phyloP scores from a whole-genome alignment of 768 basidiomycete species.

The Kwoniella sp. region DNA sequence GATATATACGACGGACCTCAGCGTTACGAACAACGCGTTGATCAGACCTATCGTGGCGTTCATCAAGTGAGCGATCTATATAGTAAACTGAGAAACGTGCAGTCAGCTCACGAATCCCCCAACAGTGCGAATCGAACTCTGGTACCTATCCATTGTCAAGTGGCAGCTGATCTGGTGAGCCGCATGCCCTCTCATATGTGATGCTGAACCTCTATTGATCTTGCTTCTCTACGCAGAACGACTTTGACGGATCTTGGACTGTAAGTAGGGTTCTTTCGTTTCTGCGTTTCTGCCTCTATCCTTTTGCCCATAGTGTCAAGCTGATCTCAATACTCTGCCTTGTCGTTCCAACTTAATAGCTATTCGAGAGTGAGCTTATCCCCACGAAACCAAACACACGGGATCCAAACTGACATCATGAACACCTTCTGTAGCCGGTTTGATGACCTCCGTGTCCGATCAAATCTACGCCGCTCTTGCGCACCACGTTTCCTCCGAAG shows the following conservation, averaged over 20 bases:
- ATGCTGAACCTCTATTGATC: not conserved
- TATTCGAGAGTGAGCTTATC: constrained; percentile 80
- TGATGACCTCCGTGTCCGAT: constrained; percentile 84
- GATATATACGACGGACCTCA: constrained; percentile 81
- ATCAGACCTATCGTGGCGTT: constrained; percentile 96
- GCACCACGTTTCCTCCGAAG: constrained; percentile 79
- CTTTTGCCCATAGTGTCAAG: constrained; percentile 2
- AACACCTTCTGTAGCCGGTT: constrained; percentile 66
- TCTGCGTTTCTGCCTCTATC: too few relatives aligned
- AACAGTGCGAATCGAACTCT: constrained; percentile 86
- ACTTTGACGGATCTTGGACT: constrained; percentile 97
- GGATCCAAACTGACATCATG: constrained; percentile 8
- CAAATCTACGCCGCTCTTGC: constrained; percentile 94
- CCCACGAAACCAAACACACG: not conserved
- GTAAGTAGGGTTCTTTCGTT: constrained; percentile 56
- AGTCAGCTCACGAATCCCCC: constrained; percentile 25
- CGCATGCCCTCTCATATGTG: not conserved
- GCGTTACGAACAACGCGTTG: constrained; percentile 88
- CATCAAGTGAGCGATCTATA: constrained; percentile 73
- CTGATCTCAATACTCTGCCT: constrained; percentile 21
- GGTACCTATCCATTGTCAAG: constrained; percentile 87
- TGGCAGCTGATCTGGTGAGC: constrained; percentile 69
- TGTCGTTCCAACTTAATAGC: constrained; percentile 58
- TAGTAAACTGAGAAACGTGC: constrained; percentile 1
- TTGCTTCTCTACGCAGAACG: constrained; percentile 57